Conservation (phyloP, 305 asterid species). For the Solanum hybrid region DNA sequence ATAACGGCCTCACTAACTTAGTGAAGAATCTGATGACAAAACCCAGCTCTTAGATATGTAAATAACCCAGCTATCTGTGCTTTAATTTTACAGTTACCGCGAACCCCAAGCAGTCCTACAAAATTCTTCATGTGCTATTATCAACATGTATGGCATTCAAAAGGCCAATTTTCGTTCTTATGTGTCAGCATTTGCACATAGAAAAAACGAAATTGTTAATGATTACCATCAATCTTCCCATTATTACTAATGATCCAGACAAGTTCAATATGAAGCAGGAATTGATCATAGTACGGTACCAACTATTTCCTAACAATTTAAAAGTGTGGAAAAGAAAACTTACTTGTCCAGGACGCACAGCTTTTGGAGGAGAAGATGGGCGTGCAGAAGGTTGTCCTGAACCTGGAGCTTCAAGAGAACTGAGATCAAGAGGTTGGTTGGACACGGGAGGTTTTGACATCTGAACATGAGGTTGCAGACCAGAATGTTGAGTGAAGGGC, state of each 20-base stretch:
- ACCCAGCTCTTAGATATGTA: neutral
- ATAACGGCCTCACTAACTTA: neutral
- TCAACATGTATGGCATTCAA: neutral
- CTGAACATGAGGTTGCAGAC: conserved; percentile 38
- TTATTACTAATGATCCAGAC: neutral
- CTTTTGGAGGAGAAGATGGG: conserved; percentile 76
- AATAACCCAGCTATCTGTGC: neutral
- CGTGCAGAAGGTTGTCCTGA: conserved; percentile 48
- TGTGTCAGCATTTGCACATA: neutral
- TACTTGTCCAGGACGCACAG: conserved; percentile 99
- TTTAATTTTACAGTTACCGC: neutral
- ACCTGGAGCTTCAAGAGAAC: conserved; percentile 89
- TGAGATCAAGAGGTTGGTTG: conserved; percentile 86
- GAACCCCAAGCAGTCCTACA: neutral
- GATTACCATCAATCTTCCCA: neutral
- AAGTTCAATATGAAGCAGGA: conserved; percentile 2
- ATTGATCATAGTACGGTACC: neutral
- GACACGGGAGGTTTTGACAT: conserved; percentile 38
- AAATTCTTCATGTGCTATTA: neutral
- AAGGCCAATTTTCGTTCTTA: neutral
- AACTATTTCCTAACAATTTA: neutral
- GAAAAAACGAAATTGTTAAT: neutral
- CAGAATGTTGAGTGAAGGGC: conserved; percentile 36
- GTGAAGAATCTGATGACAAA: neutral
- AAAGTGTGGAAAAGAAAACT: conserved; percentile 6